Base-by-base conservation (phyloP, 1,284 basidiomycete genomes). In the Papiliotrema nemorosa region DNA sequence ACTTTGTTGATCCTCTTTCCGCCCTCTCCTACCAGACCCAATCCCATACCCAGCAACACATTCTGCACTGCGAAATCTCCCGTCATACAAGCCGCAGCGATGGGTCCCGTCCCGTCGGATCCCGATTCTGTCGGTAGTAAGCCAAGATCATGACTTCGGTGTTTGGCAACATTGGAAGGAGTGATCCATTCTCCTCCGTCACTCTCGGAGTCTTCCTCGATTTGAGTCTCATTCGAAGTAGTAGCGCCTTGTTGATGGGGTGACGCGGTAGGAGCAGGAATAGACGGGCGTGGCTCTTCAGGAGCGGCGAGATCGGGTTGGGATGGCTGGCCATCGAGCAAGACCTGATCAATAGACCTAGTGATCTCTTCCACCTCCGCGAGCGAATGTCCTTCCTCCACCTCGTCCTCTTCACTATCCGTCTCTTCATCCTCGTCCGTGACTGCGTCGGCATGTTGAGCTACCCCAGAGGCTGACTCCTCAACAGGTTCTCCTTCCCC, bases 1-100 rank as follows among this genome's bases (percentile, higher is more conserved):
- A 98, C 86, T 60, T 84, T 87, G 59, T 87, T 82, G 55, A 99
- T 94, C 61, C 84, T 81, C 76, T 87, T 90, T 7, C 96, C 96
- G 60, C 93, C 90, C 18, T 88, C 82, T 14, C 91, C 87, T n/a
- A 98, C 85, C 25, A 98, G 79, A 56, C 85, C 87, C 49, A 99
- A 76, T 0, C 89, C 88, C 88, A 98, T 96, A 70, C 97, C 93
- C 47, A 99, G 76, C 53, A 97, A 76, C 13, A 98, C 91, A 68
- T 99, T 99, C 76, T 99, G 96, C 83, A 99, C 96, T 14, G 96
- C 96, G 74, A 92, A 98, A 81, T 99, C 96, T 34, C 89, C 90
- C 2, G 96, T 98, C 88, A 98, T 91, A 70, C 91, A 93, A 16
- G 90, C 92, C 2, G 83, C 84, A 18, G 65, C 66, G 3, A 69